phyloP scores from a whole-genome alignment of 495 filamentous ascomycete genomes.

The Penicillium bialowiezense region DNA sequence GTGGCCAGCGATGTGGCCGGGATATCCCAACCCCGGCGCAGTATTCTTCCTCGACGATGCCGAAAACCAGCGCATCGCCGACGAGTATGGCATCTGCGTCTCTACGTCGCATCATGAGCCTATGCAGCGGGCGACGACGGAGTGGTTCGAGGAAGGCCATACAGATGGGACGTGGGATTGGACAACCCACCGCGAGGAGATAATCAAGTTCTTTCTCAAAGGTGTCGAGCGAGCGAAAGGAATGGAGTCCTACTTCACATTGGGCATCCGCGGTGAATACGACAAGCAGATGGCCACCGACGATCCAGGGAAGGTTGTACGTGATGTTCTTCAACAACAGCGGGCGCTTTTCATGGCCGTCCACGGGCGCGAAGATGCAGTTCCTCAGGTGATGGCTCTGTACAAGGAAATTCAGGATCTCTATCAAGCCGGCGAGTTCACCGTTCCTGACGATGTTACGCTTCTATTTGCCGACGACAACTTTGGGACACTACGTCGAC shows the following conservation, averaged over 20 bases:
- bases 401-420: constrained; percentile 73
- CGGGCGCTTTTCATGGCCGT: constrained; percentile 52
- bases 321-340: constrained; percentile 58
- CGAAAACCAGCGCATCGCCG: constrained; percentile 63
- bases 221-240: constrained; percentile 62
- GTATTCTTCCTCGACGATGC: constrained; percentile 71
- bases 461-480: constrained; percentile 77
- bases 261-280: constrained; percentile 72
- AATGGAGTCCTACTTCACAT: constrained; percentile 63
- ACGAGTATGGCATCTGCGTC: constrained; percentile 71
- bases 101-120: constrained; percentile 74
- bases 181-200: constrained; percentile 60
- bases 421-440: constrained; percentile 56
- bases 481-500: constrained; percentile 64
- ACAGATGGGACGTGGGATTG: constrained; percentile 62
- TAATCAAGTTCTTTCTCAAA: constrained; percentile 64
- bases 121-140: constrained; percentile 68
- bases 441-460: constrained; percentile 69
- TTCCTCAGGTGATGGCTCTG: constrained; percentile 71
- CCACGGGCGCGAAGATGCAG: constrained; percentile 50
- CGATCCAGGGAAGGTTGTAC: constrained; percentile 58
- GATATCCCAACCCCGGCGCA: constrained; percentile 34
- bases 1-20: constrained; percentile 67
- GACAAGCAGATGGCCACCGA: constrained; percentile 58
- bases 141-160: constrained; percentile 55